phyloP scores from a whole-genome alignment of 2,329 filamentous ascomycete genomes.

The Aquanectria penicillioides region DNA sequence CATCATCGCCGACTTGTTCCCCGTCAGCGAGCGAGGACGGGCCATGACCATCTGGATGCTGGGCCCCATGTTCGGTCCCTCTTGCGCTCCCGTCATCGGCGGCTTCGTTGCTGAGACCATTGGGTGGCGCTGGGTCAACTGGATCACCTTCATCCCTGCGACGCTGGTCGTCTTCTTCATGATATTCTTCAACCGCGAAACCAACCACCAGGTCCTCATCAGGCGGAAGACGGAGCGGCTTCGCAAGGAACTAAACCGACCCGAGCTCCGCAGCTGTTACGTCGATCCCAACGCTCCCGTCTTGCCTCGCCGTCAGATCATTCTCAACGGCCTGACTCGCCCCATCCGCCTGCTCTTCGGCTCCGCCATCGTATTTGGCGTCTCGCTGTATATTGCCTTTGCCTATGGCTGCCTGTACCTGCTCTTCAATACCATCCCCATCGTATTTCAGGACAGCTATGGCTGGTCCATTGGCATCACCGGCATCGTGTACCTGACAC shows the following conservation, averaged over 20 bases:
- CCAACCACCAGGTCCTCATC: slow-evolving; percentile 58
- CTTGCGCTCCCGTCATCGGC: slow-evolving; percentile 58
- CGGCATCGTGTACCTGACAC: slow-evolving; percentile 60
- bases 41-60: slow-evolving; percentile 63
- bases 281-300: slow-evolving; percentile 43
- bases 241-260: slow-evolving; percentile 54
- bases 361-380: slow-evolving; percentile 57
- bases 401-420: slow-evolving; percentile 63
- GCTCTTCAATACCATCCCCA: slow-evolving; percentile 64
- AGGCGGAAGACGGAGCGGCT: slow-evolving; percentile 58
- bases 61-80: slow-evolving; percentile 68
- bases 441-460: slow-evolving; percentile 59
- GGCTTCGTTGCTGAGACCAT: slow-evolving; percentile 60
- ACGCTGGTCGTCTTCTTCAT: slow-evolving; percentile 38
- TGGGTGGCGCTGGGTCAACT: slow-evolving; percentile 64
- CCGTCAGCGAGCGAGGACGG: slow-evolving; percentile 55
- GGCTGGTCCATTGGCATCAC: slow-evolving; percentile 57
- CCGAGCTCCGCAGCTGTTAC: slow-evolving; percentile 58
- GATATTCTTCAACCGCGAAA: slow-evolving; percentile 51
- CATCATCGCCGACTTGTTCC: slow-evolving; percentile 65
- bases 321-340: slow-evolving; percentile 61
- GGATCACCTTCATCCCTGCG: slow-evolving; percentile 61
- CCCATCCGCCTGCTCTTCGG: slow-evolving; percentile 62
- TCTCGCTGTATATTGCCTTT: slow-evolving; percentile 62
- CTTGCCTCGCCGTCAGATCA: slow-evolving; percentile 35